phyloP scores from a whole-genome alignment of 495 filamentous ascomycete species.

The Delitschia confertaspora region DNA sequence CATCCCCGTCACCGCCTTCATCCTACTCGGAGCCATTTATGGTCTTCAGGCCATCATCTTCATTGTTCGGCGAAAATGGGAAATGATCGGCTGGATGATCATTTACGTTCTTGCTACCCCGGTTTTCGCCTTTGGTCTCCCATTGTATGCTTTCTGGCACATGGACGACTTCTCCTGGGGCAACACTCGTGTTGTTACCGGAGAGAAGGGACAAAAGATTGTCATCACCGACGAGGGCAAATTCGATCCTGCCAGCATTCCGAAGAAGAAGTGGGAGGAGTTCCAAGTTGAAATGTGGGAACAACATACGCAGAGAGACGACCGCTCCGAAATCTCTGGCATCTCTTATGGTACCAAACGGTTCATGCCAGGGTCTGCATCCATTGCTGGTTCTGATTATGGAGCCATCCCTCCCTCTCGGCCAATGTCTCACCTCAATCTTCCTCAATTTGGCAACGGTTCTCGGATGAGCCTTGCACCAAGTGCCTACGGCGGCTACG shows the following conservation, averaged over 20 bases:
- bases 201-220: constrained; percentile 84
- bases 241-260: constrained; percentile 88
- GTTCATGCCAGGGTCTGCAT: constrained; percentile 39
- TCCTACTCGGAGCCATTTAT: constrained; percentile 88
- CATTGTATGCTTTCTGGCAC: constrained; percentile 96
- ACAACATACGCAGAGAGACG: constrained; percentile 77
- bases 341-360: constrained; percentile 85
- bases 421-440: constrained; percentile 67
- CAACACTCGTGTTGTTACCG: constrained; percentile 94
- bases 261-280: constrained; percentile 97
- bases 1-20: constrained; percentile 74
- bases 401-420: constrained; percentile 46
- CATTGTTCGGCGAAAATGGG: constrained; percentile 91
- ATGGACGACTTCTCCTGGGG: constrained; percentile 99
- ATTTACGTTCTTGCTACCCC: constrained; percentile 89
- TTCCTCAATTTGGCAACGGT: constrained; percentile 39
- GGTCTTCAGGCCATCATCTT: constrained; percentile 97
- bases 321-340: constrained; percentile 79
- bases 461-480: constrained; percentile 75
- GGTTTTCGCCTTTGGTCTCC: constrained; percentile 82
- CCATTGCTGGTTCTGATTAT: constrained; percentile 49
- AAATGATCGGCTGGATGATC: constrained; percentile 99
- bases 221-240: constrained; percentile 97
- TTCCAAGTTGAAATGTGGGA: constrained; percentile 98
- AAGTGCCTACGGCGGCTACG: constrained; percentile 35